These are phyloP conservation scores for Starmerella potacharoeniae DNA, from an alignment of 805 yeast genomes.

Conservation along the genomic window DNA sequence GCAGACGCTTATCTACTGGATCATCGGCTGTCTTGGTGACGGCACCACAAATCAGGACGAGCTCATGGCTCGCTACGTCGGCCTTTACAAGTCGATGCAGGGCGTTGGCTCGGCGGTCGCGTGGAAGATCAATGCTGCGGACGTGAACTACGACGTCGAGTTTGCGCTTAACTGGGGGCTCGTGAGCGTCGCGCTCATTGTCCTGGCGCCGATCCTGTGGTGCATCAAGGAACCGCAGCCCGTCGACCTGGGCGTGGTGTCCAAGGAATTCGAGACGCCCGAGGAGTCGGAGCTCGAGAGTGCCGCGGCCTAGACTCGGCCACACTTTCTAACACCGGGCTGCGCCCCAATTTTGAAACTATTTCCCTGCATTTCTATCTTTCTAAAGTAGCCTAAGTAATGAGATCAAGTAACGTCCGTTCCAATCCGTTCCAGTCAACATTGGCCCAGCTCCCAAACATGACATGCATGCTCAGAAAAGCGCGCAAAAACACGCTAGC, in stretches of 20 bases:
- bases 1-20: slow-evolving; percentile 49
- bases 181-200: slow-evolving; percentile 36
- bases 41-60: slow-evolving; percentile 29
- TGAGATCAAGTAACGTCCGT: too few species aligned
- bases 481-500: too few species aligned
- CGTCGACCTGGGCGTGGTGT: background rate
- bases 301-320: too few species aligned
- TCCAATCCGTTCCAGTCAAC: too few species aligned
- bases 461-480: too few species aligned
- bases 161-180: slow-evolving; percentile 46
- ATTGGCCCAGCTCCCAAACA: too few species aligned
- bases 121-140: slow-evolving; percentile 45
- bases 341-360: too few species aligned
- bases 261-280: slow-evolving; percentile 36
- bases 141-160: slow-evolving; percentile 31
- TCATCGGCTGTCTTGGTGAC: slow-evolving; percentile 40
- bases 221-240: slow-evolving; percentile 13
- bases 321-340: too few species aligned
- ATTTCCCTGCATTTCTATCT: too few species aligned
- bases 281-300: slow-evolving; percentile 43
- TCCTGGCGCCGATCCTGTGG: slow-evolving; percentile 22
- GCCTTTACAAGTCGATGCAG: slow-evolving; percentile 53
- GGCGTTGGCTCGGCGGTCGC: slow-evolving; percentile 52
- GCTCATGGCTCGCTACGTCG: slow-evolving; percentile 42
- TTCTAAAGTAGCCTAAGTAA: too few species aligned